These are phyloP conservation scores for Stagonosporopsis rhizophila DNA, from an alignment of 2,329 filamentous ascomycete species.

Conservation along the genomic window DNA sequence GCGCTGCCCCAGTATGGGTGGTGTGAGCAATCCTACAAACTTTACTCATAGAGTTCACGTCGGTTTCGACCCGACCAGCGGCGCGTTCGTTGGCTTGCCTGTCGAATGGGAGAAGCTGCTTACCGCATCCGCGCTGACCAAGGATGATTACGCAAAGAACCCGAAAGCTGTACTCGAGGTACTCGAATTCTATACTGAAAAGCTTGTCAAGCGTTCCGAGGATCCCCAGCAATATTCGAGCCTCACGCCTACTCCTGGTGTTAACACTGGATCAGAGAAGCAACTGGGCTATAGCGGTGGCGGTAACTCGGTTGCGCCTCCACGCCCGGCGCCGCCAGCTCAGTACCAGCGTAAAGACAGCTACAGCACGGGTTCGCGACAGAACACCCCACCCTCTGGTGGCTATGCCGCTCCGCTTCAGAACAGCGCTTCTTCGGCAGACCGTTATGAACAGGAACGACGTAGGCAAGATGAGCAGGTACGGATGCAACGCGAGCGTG, in stretches of 20 bases:
- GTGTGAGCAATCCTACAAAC: conserved; percentile 97
- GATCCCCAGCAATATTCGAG: conserved; percentile 73
- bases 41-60: conserved; percentile 98
- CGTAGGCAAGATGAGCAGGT: conserved; percentile 53
- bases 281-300: conserved; percentile 56
- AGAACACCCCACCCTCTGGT: conserved; percentile 41
- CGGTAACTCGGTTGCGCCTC: conserved; percentile 57
- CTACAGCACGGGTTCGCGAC: conserved; percentile 45
- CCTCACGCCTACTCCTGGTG: conserved; percentile 71
- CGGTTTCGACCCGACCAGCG: conserved; percentile 93
- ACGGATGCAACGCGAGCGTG: conserved; percentile 41
- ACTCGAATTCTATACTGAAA: conserved; percentile 84
- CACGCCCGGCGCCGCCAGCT: conserved; percentile 55
- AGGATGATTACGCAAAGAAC: conserved; percentile 98
- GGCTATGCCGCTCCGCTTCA: conserved; percentile 38
- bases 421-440: conserved; percentile 45
- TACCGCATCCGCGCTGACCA: conserved; percentile 95
- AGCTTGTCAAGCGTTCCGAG: conserved; percentile 74
- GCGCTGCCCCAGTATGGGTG: conserved; percentile 95
- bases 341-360: conserved; percentile 55
- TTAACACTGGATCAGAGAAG: conserved; percentile 54
- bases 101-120: conserved; percentile 97
- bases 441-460: conserved; percentile 39
- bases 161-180: conserved; percentile 76
- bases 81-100: conserved; percentile 92